Percentiles rank a stretch among this genome's conserved stretches.
These are phyloP conservation scores for Tripterygium wilfordii DNA, from an alignment of 177 flowering plant genomes.

Conservation along the genomic window DNA sequence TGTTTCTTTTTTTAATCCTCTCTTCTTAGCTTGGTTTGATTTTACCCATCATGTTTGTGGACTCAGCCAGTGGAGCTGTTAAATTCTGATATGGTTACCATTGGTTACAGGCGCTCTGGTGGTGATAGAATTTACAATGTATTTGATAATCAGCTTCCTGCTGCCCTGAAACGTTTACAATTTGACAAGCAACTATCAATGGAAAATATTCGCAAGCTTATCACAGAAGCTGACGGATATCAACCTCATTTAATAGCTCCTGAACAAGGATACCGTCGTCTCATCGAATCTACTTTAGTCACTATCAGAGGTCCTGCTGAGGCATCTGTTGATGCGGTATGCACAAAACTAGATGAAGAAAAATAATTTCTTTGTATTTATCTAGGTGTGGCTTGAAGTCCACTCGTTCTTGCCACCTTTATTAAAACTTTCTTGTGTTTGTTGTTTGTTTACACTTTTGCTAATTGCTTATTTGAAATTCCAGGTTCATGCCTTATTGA, in stretches of 20 bases:
- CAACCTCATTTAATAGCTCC: slow-evolving; percentile 93
- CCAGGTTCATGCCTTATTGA: slow-evolving; percentile 80
- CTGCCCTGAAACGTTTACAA: slow-evolving; percentile 78
- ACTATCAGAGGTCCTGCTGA: slow-evolving; percentile 88
- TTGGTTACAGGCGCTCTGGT: slow-evolving; percentile 50
- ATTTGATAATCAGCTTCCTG: slow-evolving; percentile 86
- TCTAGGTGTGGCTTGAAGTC: too few relatives aligned
- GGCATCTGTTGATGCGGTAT: slow-evolving; percentile 91
- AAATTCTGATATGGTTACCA: neutral
- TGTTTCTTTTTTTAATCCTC: neutral
- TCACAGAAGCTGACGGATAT: slow-evolving; percentile 94
- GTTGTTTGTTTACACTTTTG: neutral
- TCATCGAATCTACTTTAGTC: slow-evolving; percentile 70
- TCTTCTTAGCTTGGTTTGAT: too few relatives aligned
- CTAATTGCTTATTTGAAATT: slow-evolving; percentile 7
- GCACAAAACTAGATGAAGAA: slow-evolving; percentile 6
- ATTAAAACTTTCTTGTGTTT: neutral
- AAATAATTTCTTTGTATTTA: neutral
- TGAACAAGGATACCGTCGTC: slow-evolving; percentile 90
- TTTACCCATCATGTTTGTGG: too few relatives aligned
- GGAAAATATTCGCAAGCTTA: slow-evolving; percentile 77
- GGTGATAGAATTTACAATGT: slow-evolving; percentile 80
- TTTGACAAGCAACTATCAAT: slow-evolving; percentile 86
- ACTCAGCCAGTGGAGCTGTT: too few relatives aligned
- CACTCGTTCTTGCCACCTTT: too few relatives aligned